These are phyloP conservation scores for Orbilia brochopaga DNA, from an alignment of 2,329 filamentous ascomycete species.

Conservation along the genomic window DNA sequence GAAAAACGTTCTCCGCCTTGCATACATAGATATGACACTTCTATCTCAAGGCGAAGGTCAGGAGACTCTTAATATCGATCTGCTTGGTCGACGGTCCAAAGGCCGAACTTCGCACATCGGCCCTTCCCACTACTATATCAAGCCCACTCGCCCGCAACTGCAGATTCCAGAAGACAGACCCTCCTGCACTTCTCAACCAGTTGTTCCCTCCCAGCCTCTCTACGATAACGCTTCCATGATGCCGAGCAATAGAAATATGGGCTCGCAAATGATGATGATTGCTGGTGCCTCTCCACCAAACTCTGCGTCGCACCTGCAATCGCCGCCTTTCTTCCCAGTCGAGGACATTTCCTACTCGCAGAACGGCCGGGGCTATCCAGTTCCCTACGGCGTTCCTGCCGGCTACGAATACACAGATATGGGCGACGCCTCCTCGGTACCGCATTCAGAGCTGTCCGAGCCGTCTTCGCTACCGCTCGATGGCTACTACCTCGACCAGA, in stretches of 20 bases:
- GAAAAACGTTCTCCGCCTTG: slow-evolving; percentile 25
- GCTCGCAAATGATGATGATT: slow-evolving; percentile 26
- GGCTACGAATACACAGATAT: slow-evolving; percentile 15
- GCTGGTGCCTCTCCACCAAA: slow-evolving; percentile 22
- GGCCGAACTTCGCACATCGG: slow-evolving; percentile 8
- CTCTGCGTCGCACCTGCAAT: slow-evolving; percentile 8
- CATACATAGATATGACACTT: slow-evolving; percentile 36
- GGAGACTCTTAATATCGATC: slow-evolving; percentile 23
- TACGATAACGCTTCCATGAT: slow-evolving; percentile 17
- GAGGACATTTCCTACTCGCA: slow-evolving; percentile 24
- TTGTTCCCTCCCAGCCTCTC: slow-evolving; percentile 29
- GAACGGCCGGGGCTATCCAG: slow-evolving; percentile 9
- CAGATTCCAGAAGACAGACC: slow-evolving; percentile 31
- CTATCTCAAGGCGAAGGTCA: slow-evolving; percentile 29
- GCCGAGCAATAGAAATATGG: slow-evolving; percentile 9
- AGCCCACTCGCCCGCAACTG: slow-evolving; percentile 23
- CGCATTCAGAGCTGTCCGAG: slow-evolving; percentile 9
- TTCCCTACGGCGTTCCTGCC: slow-evolving; percentile 12
- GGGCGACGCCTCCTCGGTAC: slow-evolving; percentile 3
- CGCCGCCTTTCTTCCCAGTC: slow-evolving; percentile 16
- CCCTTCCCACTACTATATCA: slow-evolving; percentile 40
- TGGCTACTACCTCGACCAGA: slow-evolving; percentile 9
- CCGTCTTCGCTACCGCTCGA: slow-evolving; percentile 13
- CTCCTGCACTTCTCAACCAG: slow-evolving; percentile 14
- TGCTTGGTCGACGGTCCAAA: slow-evolving; percentile 16